These are phyloP conservation scores for Peronospora tabacina DNA, from an alignment of 352 stramenopile genomes.

Conservation along the genomic window DNA sequence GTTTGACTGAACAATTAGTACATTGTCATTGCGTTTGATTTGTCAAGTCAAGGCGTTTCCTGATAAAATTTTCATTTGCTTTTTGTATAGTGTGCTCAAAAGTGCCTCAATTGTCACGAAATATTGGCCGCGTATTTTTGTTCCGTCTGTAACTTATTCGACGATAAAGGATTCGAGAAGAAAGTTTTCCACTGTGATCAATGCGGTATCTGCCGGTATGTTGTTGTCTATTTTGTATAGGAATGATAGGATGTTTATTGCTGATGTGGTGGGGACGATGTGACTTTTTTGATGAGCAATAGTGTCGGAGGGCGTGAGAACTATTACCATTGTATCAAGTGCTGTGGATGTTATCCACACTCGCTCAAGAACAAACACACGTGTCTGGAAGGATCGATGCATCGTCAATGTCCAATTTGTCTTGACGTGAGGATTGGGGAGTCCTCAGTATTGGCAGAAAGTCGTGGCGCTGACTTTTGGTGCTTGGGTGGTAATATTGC, in stretches of 20 bases:
- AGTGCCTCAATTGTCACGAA: slow-evolving; percentile 38
- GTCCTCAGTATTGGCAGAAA: background rate
- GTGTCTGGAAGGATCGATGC: slow-evolving; percentile 74
- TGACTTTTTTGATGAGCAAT: background rate
- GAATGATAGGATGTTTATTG: background rate
- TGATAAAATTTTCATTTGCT: background rate
- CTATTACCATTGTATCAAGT: slow-evolving; percentile 73
- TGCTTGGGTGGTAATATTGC: slow-evolving; percentile 1
- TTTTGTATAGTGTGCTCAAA: slow-evolving; percentile 37
- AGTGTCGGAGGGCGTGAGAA: slow-evolving; percentile 71
- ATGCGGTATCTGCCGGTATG: slow-evolving; percentile 67
- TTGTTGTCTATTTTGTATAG: background rate
- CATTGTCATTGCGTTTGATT: slow-evolving; percentile 3
- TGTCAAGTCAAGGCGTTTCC: background rate
- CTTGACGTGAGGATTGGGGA: slow-evolving; percentile 38
- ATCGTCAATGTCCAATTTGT: slow-evolving; percentile 76
- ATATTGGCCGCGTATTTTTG: slow-evolving; percentile 64
- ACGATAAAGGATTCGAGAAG: slow-evolving; percentile 51
- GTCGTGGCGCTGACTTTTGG: background rate
- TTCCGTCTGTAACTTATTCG: slow-evolving; percentile 63
- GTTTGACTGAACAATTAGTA: slow-evolving; percentile 53
- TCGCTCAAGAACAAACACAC: slow-evolving; percentile 64
- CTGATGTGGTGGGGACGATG: background rate
- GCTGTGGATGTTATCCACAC: slow-evolving; percentile 71
- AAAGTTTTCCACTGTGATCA: slow-evolving; percentile 69